These are phyloP conservation scores for Colletotrichum acutatum DNA, from an alignment of 2,329 filamentous ascomycete genomes.

Conservation along the genomic window DNA sequence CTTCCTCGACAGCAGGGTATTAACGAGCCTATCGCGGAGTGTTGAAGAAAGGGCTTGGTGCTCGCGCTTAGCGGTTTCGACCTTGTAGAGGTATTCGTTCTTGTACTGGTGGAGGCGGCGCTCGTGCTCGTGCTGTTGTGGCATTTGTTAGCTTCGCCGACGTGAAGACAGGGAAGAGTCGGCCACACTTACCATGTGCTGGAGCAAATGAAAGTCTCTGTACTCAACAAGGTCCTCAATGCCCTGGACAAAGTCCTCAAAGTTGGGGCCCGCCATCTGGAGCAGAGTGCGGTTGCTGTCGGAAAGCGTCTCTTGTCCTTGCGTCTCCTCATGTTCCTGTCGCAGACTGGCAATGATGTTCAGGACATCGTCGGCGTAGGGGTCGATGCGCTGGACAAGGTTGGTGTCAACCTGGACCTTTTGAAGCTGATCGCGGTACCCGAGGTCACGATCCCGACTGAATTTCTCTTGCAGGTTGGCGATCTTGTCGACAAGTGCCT, in stretches of 20 bases:
- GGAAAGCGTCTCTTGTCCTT: constrained; percentile 50
- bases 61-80: constrained; percentile 71
- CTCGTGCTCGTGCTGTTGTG: constrained; percentile 68
- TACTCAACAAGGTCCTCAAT: constrained; percentile 90
- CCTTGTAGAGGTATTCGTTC: constrained; percentile 69
- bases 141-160: constrained; percentile 2
- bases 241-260: constrained; percentile 85
- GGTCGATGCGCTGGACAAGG: constrained; percentile 85
- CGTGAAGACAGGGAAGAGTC: neutral
- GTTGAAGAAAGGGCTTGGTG: constrained; percentile 69
- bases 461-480: constrained; percentile 81
- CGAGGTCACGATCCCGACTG: constrained; percentile 80
- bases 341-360: constrained; percentile 76
- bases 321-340: constrained; percentile 62
- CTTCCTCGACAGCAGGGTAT: constrained; percentile 73
- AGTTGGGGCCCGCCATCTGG: constrained; percentile 84
- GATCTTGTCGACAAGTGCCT: constrained; percentile 83
- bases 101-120: constrained; percentile 69
- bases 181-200: constrained; percentile 75
- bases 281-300: constrained; percentile 66
- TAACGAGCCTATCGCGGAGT: constrained; percentile 73
- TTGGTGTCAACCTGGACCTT: constrained; percentile 93
- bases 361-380: constrained; percentile 78
- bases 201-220: constrained; percentile 83
- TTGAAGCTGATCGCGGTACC: constrained; percentile 90